These are phyloP conservation scores for Cryptococcus deneoformans DNA, from an alignment of 1,284 basidiomycete genomes.

Conservation along the genomic window DNA sequence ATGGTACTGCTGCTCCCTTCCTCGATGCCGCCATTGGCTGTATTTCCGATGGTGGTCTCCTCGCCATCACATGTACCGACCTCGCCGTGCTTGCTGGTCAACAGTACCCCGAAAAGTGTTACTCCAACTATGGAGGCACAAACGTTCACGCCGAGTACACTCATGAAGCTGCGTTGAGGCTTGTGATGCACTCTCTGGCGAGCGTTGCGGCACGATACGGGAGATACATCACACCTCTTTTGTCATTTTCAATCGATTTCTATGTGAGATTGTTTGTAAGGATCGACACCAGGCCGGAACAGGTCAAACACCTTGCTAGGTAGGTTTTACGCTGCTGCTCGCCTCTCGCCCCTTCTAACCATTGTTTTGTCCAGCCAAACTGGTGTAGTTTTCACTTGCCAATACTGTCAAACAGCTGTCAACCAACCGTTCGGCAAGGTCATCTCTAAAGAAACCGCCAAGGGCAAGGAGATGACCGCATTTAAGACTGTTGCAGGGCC, in stretches of 20 bases:
- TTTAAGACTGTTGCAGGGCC: constrained; percentile 77
- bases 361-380: constrained; percentile 37
- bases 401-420: constrained; percentile 72
- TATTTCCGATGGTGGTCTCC: constrained; percentile 80
- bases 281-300: constrained; percentile 69
- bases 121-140: constrained; percentile 93
- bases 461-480: constrained; percentile 56
- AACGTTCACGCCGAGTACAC: constrained; percentile 89
- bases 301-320: constrained; percentile 82
- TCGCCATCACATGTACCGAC: constrained; percentile 97
- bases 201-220: constrained; percentile 89
- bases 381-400: constrained; percentile 76
- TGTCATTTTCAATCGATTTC: constrained; percentile 96
- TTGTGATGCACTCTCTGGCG: constrained; percentile 82
- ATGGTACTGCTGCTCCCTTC: constrained; percentile 95
- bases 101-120: constrained; percentile 97
- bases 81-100: constrained; percentile 88
- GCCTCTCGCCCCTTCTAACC: neutral
- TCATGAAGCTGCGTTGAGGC: constrained; percentile 86
- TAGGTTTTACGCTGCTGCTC: constrained; percentile 45
- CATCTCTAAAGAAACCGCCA: constrained; percentile 58
- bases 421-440: constrained; percentile 74
- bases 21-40: constrained; percentile 95
- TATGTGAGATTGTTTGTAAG: constrained; percentile 92
- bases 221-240: constrained; percentile 82